These are phyloP conservation scores for Favolaschia claudopus DNA, from an alignment of 768 basidiomycete species.

Conservation along the genomic window DNA sequence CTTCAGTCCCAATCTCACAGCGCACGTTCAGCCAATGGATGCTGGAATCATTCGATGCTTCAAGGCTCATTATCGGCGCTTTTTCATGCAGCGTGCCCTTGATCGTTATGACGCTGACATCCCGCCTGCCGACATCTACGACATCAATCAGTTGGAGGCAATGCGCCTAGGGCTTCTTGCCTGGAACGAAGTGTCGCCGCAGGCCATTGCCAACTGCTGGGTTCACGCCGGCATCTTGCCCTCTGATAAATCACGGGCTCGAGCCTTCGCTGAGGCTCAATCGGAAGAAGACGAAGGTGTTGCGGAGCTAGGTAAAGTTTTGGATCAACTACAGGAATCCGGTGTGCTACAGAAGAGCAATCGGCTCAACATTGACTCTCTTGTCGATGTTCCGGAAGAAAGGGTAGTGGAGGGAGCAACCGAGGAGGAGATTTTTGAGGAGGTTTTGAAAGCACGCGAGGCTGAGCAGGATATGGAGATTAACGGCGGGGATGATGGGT, in stretches of 20 bases:
- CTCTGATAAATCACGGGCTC: too few relatives aligned
- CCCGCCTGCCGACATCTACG: slow-evolving; percentile 27
- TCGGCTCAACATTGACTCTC: background rate
- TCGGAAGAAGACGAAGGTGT: background rate
- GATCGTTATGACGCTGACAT: slow-evolving; percentile 22
- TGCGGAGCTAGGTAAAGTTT: background rate
- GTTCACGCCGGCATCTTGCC: slow-evolving; percentile 42
- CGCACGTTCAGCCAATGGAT: slow-evolving; percentile 33
- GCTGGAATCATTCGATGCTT: slow-evolving; percentile 31
- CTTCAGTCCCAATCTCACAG: slow-evolving; percentile 31
- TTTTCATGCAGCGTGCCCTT: slow-evolving; percentile 29
- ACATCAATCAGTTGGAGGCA: slow-evolving; percentile 40
- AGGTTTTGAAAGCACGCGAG: background rate
- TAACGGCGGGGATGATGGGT: background rate
- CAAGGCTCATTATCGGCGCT: slow-evolving; percentile 31
- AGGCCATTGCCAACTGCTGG: slow-evolving; percentile 48
- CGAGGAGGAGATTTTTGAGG: background rate
- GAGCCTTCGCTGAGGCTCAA: too few relatives aligned
- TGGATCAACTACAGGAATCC: background rate
- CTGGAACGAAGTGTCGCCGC: slow-evolving; percentile 40
- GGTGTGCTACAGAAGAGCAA: background rate
- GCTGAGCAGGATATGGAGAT: background rate
- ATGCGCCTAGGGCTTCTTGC: slow-evolving; percentile 43
- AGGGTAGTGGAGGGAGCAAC: background rate
- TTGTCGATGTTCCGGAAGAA: background rate